These are phyloP conservation scores for Elongisporangium senticosum DNA, from an alignment of 352 stramenopile species.

Conservation along the genomic window DNA sequence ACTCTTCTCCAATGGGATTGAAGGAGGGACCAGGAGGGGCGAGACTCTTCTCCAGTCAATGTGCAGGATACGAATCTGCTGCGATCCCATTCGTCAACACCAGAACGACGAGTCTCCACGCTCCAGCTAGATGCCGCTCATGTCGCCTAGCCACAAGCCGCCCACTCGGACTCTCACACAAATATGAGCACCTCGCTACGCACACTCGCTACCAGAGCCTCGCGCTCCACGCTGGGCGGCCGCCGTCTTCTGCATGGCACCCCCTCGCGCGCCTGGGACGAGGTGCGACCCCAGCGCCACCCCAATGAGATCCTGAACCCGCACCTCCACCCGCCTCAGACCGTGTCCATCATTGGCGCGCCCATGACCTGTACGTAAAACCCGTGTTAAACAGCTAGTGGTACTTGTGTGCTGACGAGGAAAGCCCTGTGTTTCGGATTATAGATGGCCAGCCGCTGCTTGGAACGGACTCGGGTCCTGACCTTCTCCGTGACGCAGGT, in stretches of 20 bases:
- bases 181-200: constrained; percentile 5
- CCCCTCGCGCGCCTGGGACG: constrained; percentile 36
- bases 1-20: neutral
- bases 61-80: neutral
- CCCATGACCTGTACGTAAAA: constrained; percentile 74
- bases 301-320: constrained; percentile 45
- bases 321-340: constrained; percentile 51
- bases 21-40: neutral
- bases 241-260: constrained; percentile 32
- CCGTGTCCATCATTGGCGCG: constrained; percentile 77
- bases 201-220: constrained; percentile 8
- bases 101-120: constrained; percentile 1
- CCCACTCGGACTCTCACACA: neutral
- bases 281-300: constrained; percentile 65
- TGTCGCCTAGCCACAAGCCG: neutral
- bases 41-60: neutral
- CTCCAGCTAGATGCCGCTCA: neutral
- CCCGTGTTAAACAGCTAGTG: neutral
- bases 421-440: constrained; percentile 1
- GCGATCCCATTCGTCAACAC: neutral
- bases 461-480: constrained; percentile 68
- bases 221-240: neutral
- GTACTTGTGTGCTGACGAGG: neutral
- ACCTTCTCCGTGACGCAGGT: constrained; percentile 62
- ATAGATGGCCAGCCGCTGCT: constrained; percentile 77